phyloP scores from a whole-genome alignment of 192 early-diverging fungal genomes.

The Coemansia erecta region DNA sequence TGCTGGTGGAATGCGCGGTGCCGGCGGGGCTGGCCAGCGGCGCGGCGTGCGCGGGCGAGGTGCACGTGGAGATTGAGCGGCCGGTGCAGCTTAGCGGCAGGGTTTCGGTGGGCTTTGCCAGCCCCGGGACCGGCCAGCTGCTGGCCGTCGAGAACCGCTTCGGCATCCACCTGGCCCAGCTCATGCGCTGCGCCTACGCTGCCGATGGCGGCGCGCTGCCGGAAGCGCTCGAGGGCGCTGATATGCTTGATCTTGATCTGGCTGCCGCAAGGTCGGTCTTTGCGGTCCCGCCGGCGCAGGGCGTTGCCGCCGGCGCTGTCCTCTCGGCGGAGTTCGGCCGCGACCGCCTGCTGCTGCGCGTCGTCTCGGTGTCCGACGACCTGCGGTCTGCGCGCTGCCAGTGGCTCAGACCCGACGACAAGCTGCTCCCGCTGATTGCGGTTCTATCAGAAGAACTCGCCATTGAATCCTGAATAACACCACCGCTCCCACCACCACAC shows the following conservation, averaged over 20 bases:
- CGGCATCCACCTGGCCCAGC: conserved; percentile 33
- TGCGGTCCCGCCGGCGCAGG: background rate
- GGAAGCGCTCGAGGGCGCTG: background rate
- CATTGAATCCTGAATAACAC: background rate
- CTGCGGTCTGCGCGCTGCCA: background rate
- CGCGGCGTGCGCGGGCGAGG: background rate
- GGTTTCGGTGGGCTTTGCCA: conserved; percentile 34
- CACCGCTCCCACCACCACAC: too few species aligned
- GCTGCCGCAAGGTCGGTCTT: background rate
- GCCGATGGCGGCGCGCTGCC: background rate
- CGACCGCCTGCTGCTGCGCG: background rate
- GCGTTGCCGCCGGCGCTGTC: background rate
- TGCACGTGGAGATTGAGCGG: conserved; percentile 3
- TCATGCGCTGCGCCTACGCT: conserved; percentile 16
- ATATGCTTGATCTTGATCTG: too few species aligned
- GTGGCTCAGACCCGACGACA: background rate
- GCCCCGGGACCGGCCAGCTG: conserved; percentile 35
- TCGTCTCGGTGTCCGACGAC: conserved; percentile 1
- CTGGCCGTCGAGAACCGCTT: conserved; percentile 30
- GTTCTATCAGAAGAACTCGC: background rate
- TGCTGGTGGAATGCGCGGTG: background rate
- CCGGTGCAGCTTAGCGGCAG: conserved; percentile 22
- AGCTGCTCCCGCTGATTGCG: background rate
- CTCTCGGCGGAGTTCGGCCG: background rate
- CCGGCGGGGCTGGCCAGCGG: conserved; percentile 10